These are phyloP conservation scores for Candida pseudoglaebosa DNA, from an alignment of 805 yeast genomes.

Conservation along the genomic window DNA sequence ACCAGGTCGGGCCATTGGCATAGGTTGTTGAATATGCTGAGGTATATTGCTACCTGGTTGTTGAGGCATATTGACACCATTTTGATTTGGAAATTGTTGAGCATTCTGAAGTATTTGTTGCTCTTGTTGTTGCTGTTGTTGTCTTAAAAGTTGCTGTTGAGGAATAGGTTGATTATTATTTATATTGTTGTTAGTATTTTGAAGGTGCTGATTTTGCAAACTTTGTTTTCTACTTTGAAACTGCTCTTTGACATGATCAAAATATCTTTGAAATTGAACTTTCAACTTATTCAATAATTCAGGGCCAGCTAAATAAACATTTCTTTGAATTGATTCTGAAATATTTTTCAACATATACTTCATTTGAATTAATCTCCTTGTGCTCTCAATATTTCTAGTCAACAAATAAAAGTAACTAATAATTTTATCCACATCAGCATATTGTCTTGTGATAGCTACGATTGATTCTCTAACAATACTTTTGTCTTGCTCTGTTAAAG, in stretches of 20 bases:
- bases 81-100: slow-evolving; percentile 6
- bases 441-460: slow-evolving; percentile 53
- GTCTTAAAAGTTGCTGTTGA: slow-evolving; percentile 8
- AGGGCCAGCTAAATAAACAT: slow-evolving; percentile 66
- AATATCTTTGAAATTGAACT: slow-evolving; percentile 68
- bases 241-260: slow-evolving; percentile 70
- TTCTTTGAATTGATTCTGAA: slow-evolving; percentile 62
- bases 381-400: slow-evolving; percentile 71
- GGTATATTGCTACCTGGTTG: slow-evolving; percentile 1
- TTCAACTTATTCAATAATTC: slow-evolving; percentile 68
- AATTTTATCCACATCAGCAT: slow-evolving; percentile 67
- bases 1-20: slow-evolving; percentile 7
- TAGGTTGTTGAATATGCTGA: slow-evolving; percentile 5
- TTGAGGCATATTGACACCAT: slow-evolving; percentile 1
- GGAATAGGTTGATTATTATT: too few species aligned
- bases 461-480: slow-evolving; percentile 53
- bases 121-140: slow-evolving; percentile 20
- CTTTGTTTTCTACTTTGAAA: slow-evolving; percentile 37
- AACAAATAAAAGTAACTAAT: slow-evolving; percentile 75
- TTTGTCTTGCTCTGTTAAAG: slow-evolving; percentile 62
- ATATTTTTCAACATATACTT: slow-evolving; percentile 76
- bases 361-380: slow-evolving; percentile 72
- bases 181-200: slow-evolving; percentile 21
- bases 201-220: slow-evolving; percentile 26
- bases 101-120: slow-evolving; percentile 11